Conservation (phyloP, 2,329 filamentous ascomycete species). For the Fusarium aywerte region DNA sequence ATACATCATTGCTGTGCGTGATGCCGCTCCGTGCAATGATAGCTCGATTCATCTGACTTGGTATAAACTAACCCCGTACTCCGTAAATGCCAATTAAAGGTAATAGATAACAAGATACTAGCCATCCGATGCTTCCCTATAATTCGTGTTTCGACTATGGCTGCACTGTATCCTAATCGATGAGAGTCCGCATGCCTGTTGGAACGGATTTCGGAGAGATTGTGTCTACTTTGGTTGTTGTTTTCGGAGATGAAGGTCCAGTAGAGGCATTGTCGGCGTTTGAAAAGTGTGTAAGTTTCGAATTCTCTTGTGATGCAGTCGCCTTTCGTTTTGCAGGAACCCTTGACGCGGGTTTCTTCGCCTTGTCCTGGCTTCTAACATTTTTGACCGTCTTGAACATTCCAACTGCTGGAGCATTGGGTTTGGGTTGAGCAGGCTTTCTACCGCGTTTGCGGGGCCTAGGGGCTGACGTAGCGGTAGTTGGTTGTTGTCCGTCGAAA, state of each 20-base stretch:
- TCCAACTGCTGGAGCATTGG: constrained; percentile 46
- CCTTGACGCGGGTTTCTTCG: constrained; percentile 30
- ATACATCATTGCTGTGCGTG: constrained; percentile 20
- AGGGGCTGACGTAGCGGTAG: constrained; percentile 33
- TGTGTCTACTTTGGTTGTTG: constrained; percentile 46
- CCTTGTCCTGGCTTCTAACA: constrained; percentile 23
- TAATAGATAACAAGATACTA: constrained; percentile 24
- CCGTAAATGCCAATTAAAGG: constrained; percentile 31
- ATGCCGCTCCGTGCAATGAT: constrained; percentile 11
- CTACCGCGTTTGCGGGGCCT: constrained; percentile 52
- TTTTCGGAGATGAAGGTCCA: constrained; percentile 37
- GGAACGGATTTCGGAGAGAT: constrained; percentile 59
- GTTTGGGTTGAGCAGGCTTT: constrained; percentile 49
- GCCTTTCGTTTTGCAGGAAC: constrained; percentile 6
- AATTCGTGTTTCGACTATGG: neutral
- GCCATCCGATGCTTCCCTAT: constrained; percentile 5
- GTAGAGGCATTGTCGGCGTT: constrained; percentile 8
- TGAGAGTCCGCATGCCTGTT: constrained; percentile 53
- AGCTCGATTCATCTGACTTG: constrained; percentile 12
- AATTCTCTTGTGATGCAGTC: constrained; percentile 28
- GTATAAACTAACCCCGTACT: constrained; percentile 30
- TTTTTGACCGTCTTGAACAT: constrained; percentile 42
- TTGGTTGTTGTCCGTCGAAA: constrained; percentile 51
- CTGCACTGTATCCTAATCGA: constrained; percentile 44
- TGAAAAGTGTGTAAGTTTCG: constrained; percentile 29